These are phyloP conservation scores for Puccinellia tenuiflora DNA, from an alignment of 176 grass and related monocot species.

Conservation along the genomic window DNA sequence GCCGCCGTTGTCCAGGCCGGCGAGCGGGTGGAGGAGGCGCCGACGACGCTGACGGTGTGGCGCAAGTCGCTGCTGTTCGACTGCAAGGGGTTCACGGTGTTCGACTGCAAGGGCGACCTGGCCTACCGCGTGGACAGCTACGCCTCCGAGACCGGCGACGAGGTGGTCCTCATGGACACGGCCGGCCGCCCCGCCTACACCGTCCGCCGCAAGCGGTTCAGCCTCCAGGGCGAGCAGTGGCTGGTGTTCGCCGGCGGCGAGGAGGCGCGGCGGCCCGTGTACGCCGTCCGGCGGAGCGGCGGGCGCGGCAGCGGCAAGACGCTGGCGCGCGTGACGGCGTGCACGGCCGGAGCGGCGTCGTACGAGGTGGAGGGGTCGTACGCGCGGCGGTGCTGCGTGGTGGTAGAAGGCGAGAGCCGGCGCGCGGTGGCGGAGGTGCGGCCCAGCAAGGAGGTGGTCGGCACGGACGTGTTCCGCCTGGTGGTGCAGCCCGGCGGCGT, in stretches of 20 bases:
- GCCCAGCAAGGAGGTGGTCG: constrained; percentile 73
- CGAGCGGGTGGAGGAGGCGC: neutral
- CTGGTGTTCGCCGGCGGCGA: constrained; percentile 54
- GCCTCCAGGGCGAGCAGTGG: constrained; percentile 63
- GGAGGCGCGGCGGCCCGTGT: constrained; percentile 32
- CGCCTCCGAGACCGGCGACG: constrained; percentile 38
- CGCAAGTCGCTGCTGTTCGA: constrained; percentile 91
- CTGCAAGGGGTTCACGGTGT: constrained; percentile 90
- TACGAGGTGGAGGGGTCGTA: constrained; percentile 80
- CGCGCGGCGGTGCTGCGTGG: constrained; percentile 57
- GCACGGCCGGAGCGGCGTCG: neutral
- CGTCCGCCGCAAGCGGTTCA: constrained; percentile 77
- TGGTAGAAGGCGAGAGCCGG: constrained; percentile 52
- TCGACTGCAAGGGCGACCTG: constrained; percentile 66
- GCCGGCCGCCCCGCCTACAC: constrained; percentile 51
- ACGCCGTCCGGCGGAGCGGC: constrained; percentile 45
- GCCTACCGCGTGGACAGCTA: constrained; percentile 90
- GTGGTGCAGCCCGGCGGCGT: constrained; percentile 42
- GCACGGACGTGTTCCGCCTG: constrained; percentile 77
- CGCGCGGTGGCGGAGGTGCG: constrained; percentile 55
- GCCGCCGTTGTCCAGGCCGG: neutral
- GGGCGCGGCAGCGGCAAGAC: neutral
- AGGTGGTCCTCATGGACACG: constrained; percentile 56
- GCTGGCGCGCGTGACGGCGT: neutral
- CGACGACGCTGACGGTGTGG: constrained; percentile 81